Evolutionary conservation across 2,329 filamentous ascomycete species (phyloP).

Genomic region (Bipolaris oryzae): DNA sequence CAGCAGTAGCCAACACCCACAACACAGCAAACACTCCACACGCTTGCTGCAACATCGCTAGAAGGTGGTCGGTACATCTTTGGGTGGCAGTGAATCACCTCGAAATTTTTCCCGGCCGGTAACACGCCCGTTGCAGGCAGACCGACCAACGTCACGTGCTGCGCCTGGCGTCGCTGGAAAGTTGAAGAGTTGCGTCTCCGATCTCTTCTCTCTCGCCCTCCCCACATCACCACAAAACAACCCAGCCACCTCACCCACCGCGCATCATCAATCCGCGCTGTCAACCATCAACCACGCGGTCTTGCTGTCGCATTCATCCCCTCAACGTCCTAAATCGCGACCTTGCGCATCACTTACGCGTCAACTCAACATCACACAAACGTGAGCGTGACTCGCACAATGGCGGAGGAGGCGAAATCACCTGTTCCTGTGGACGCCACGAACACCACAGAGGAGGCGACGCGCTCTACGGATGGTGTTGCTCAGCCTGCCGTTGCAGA

Average conservation of each 20-base stretch:
- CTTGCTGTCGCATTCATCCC: slow-evolving; percentile 34
- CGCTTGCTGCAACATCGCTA: slow-evolving; percentile 29
- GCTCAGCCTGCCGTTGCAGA: slow-evolving; percentile 37
- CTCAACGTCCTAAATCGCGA: slow-evolving; percentile 40
- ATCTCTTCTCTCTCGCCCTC: slow-evolving; percentile 31
- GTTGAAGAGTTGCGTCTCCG: slow-evolving; percentile 27
- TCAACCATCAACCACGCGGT: slow-evolving; percentile 41
- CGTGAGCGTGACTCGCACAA: slow-evolving; percentile 41
- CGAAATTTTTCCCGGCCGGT: slow-evolving; percentile 24
- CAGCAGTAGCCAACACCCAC: slow-evolving; percentile 27
- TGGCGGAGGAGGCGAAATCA: slow-evolving; percentile 46
- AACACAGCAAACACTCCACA: slow-evolving; percentile 28
- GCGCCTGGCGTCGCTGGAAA: slow-evolving; percentile 24
- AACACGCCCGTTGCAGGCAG: slow-evolving; percentile 20
- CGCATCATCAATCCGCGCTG: slow-evolving; percentile 41
- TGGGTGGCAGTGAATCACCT: slow-evolving; percentile 23
- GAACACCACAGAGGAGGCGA: slow-evolving; percentile 37
- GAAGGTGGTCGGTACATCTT: slow-evolving; percentile 18
- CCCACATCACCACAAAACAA: slow-evolving; percentile 38
- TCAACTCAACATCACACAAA: slow-evolving; percentile 41
- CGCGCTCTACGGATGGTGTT: slow-evolving; percentile 38
- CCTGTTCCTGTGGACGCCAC: slow-evolving; percentile 34
- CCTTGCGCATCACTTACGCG: slow-evolving; percentile 42
- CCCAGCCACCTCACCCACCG: slow-evolving; percentile 45
- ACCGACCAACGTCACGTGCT: slow-evolving; percentile 27